Percentiles rank a stretch among this genome's conserved stretches.
Evolutionary conservation across 371 early-diverging fungal species (phyloP).

Genomic region (Syncephalastrum monosporum): DNA sequence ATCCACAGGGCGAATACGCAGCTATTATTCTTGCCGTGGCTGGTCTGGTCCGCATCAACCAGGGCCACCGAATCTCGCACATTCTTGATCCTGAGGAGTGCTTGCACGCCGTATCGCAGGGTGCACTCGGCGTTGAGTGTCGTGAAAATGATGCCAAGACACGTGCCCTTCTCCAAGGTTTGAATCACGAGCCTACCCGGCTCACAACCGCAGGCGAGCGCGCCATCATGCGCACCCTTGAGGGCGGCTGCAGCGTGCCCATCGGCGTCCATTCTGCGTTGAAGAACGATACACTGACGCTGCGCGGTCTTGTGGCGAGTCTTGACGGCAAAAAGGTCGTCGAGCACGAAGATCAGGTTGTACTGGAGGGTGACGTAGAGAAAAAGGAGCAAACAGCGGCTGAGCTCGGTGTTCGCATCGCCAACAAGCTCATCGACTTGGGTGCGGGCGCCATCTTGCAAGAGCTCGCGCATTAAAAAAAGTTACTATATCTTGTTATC

Average conservation of each 20-base stretch:
- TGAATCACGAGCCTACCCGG: slow-evolving; percentile 71
- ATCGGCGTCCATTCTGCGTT: slow-evolving; percentile 83
- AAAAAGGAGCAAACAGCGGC: slow-evolving; percentile 26
- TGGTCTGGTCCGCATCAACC: slow-evolving; percentile 76
- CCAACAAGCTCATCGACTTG: slow-evolving; percentile 21
- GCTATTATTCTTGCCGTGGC: slow-evolving; percentile 91
- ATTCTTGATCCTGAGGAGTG: slow-evolving; percentile 62
- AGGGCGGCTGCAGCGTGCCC: slow-evolving; percentile 97
- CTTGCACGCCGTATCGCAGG: slow-evolving; percentile 94
- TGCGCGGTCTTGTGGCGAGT: slow-evolving; percentile 68
- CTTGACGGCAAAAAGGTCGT: slow-evolving; percentile 67
- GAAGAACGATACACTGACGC: slow-evolving; percentile 38
- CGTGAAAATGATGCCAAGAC: slow-evolving; percentile 64
- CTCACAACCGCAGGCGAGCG: slow-evolving; percentile 83
- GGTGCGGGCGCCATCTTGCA: slow-evolving; percentile 40
- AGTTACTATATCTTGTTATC: too few species aligned
- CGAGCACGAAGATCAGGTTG: slow-evolving; percentile 42
- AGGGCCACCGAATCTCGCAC: slow-evolving; percentile 71
- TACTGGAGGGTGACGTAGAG: slow-evolving; percentile 35
- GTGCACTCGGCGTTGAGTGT: slow-evolving; percentile 89
- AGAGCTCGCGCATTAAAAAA: slow-evolving; percentile 6
- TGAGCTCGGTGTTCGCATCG: slow-evolving; percentile 28
- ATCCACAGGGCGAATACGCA: slow-evolving; percentile 65
- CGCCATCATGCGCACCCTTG: slow-evolving; percentile 84
- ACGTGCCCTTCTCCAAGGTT: slow-evolving; percentile 44